Evolutionary conservation across 2,329 filamentous ascomycete genomes (phyloP), one percentile per base, ranked within the genome.

Genomic region (Beauveria australis): DNA sequence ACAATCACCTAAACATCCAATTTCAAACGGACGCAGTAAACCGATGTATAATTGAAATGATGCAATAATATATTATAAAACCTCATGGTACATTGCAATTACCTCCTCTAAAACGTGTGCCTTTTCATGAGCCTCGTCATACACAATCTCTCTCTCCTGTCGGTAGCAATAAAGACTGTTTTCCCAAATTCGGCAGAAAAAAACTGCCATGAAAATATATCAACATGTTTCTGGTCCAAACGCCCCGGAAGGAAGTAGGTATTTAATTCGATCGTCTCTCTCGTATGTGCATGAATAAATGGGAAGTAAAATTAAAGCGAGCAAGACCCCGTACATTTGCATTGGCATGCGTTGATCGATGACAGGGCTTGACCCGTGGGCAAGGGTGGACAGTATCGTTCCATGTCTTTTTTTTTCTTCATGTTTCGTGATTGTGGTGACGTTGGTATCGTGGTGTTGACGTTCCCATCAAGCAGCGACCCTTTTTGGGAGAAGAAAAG

Each of bases 231-330:
- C 56, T 52, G 56, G 56, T 44, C 47, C 48, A n/a, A 59, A 59
- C 58, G 49, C 58, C 58, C 58, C 51, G 33, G 18, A 54, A 54
- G 19, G 30, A 60, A 60, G 58, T 48, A 53, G 58, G 43, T 60
- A 60, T 60, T 54, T 53, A 12, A 60, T 16, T 48, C 51, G 49
- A 60, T 37, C 49, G 51, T 48, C 49, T 60, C 41, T 54, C 22
- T 46, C 28, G 43, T 60, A 60, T 60, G 43, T 60, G 58, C 58
- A 60, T 53, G 8, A 53, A 53, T 48, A 54, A 48, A 60, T 53
- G n/a, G n/a, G 57, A 60, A 60, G 7, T 46, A 60, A 53, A 22
- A 53, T 44, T 47, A 54, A 60, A 47, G 40, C 40, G 22, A 24
- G 26, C 41, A 37, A 24, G 28, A n/a, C 43, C 46, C 28, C 14